Conservation (phyloP, 2,329 filamentous ascomycete genomes). For the Paracoccidioides brasiliensis region DNA sequence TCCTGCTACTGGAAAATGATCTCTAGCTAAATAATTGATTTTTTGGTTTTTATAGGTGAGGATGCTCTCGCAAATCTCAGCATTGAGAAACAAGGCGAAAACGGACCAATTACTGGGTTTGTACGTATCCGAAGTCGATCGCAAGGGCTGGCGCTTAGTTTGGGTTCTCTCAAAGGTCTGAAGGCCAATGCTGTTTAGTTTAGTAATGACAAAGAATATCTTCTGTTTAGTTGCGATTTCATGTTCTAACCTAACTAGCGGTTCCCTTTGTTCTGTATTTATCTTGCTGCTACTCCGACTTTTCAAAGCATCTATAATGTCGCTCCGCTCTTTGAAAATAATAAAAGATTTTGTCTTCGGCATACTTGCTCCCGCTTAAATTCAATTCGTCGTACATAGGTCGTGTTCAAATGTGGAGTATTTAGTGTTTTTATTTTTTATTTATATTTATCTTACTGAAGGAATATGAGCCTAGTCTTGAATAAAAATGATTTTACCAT, state of each 20-base stretch:
- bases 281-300: not conserved
- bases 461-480: not conserved
- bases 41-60: slow-evolving; percentile 54
- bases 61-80: slow-evolving; percentile 94
- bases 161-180: slow-evolving; percentile 87
- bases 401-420: not conserved
- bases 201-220: slow-evolving; percentile 21
- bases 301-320: not conserved
- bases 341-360: not conserved
- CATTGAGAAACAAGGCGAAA: slow-evolving; percentile 92
- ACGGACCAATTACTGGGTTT: slow-evolving; percentile 91
- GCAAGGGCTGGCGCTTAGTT: slow-evolving; percentile 82
- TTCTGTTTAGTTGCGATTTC: slow-evolving; percentile 14
- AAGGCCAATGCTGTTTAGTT: slow-evolving; percentile 49
- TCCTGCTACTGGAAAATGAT: not conserved
- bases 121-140: slow-evolving; percentile 95
- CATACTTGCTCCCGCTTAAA: not conserved
- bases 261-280: slow-evolving; percentile 7
- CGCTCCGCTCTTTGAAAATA: not conserved
- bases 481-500: not conserved
- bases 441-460: not conserved
- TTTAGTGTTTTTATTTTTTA: not conserved
- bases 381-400: not conserved
- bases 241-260: slow-evolving; percentile 10
- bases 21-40: slow-evolving; percentile 13